Base-by-base conservation (phyloP, 2,329 filamentous ascomycete genomes). In the Neonectria magnoliae region DNA sequence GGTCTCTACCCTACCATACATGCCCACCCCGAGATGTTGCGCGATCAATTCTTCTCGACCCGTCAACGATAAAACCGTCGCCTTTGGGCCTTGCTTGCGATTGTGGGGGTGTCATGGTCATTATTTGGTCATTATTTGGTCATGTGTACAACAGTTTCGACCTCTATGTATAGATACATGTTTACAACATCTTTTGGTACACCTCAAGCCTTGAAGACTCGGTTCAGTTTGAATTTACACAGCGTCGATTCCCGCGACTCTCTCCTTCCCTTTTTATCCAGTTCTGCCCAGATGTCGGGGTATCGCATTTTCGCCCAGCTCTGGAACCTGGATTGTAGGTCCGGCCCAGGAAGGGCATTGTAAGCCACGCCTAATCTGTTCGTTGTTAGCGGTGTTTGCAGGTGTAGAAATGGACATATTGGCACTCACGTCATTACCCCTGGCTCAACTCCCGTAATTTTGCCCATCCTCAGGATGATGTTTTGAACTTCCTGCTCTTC, bases 1-100 rank as follows among this genome's bases (percentile, higher is more conserved):
- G 96, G 96, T 16, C 83, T 98, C 65, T 94, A 98, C 86, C 96
- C 96, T 25, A 97, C 91, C 77, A 91, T 97, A 60, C 93, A 99
- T 82, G 84, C 85, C 70, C 96, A 99, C 81, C 96, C 96, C 4
- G 92, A 97, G 79, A 84, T 97, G 62, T 78, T 97, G 69, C 82
- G 84, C 62, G 72, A 79, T 13, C 67, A 77, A 20, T 80, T 80
- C 72, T 80, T 74, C 64, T 14, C 64, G 68, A 4, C 66, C 55
- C 38, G 38, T 14, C 58, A 62, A 52, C 56, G 69, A 57, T 73
- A 65, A 62, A 59, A 18, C 16, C 56, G 54, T 44, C 41, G 33
- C 53, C 44, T 53, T 36, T 54, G 42, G 20, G 57, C n/a, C 58
- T 22, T 41, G 18, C 58, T 45, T 63, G 69, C 60, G 60, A 61